Evolutionary conservation across 176 grass and related monocot genomes (phyloP), one percentile per base, ranked within the genome.

Genomic region (Hordeum vulgare): DNA sequence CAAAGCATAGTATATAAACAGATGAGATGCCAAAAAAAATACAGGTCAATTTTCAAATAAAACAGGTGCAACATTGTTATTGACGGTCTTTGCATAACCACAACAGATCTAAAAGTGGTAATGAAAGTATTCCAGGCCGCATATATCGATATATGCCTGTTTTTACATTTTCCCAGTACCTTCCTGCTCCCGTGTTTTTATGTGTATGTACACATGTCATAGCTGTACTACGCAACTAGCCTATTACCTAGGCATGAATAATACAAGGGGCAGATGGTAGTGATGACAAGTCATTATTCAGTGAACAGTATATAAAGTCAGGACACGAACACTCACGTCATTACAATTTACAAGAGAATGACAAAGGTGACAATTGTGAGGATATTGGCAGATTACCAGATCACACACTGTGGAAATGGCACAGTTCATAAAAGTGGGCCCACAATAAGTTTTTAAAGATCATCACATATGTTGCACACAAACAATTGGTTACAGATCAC

Each of bases 331-430:
- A 57, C 45, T 77, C 17, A 77, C 20, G 6, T 51, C 17, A 33
- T 31, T 45, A 34, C n/a, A n/a, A n/a, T n/a, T 67, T 59, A 78
- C 24, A 66, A 57, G 47, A 78, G 24, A 76, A 77, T 33, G 83
- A 20, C 24, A 69, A 57, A 67, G 25, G 63, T 58, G 1, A 59
- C 10, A 83, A 29, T 33, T 51, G 42, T 53, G 53, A 40, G 76
- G 65, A 78, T 83, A 64, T 64, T 13, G 58, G 70, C 33, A 51
- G 58, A 8, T 34, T 12, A 36, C 28, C 35, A 2, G 62, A 54
- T 63, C 34, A 83, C 21, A 29, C 25, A 29, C 17, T 40, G 31
- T 54, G 63, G 35, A 54, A 31, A 34, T n/a, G 5, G 42, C 65
- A 83, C 36, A 25, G 23, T 64, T 73, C 39, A 73, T 73, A 64